phyloP scores from a whole-genome alignment of 371 early-diverging fungal species.

The Zancudomyces culisetae region DNA sequence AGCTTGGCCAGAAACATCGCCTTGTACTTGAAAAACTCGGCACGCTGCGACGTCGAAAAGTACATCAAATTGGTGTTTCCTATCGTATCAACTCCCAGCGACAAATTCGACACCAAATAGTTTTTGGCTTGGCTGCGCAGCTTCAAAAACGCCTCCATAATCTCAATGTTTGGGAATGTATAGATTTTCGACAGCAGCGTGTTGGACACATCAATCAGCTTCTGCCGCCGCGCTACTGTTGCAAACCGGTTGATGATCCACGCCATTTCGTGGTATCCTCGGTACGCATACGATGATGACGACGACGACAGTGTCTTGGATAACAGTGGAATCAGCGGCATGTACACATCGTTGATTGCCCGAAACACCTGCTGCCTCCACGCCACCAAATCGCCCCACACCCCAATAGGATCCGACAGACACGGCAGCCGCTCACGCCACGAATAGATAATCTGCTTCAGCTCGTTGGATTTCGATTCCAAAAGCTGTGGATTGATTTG shows the following conservation, averaged over 20 bases:
- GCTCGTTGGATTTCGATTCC: slow-evolving; percentile 63
- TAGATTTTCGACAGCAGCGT: slow-evolving; percentile 89
- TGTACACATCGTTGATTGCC: slow-evolving; percentile 83
- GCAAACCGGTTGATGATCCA: slow-evolving; percentile 99
- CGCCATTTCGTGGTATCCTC: slow-evolving; percentile 98
- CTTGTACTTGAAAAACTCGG: slow-evolving; percentile 95
- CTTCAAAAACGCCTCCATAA: slow-evolving; percentile 95
- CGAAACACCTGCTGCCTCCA: slow-evolving; percentile 97
- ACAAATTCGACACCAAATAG: slow-evolving; percentile 69
- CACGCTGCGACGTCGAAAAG: slow-evolving; percentile 81
- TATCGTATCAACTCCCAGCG: slow-evolving; percentile 91
- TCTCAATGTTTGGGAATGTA: slow-evolving; percentile 97
- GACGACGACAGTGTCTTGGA: slow-evolving; percentile 4
- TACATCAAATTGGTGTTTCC: slow-evolving; percentile 96
- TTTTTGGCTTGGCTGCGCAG: slow-evolving; percentile 97
- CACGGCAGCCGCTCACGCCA: slow-evolving; percentile 98
- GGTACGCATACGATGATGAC: slow-evolving; percentile 72
- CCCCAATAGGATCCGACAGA: slow-evolving; percentile 87
- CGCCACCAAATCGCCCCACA: slow-evolving; percentile 94
- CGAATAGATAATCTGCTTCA: slow-evolving; percentile 74
- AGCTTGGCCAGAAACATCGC: slow-evolving; percentile 85
- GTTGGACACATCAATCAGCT: slow-evolving; percentile 85
- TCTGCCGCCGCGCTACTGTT: slow-evolving; percentile 90
- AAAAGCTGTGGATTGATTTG: slow-evolving; percentile 63
- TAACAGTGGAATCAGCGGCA: slow-evolving; percentile 52